Base-by-base conservation (phyloP, 169 alveolate genomes). In the Plasmodium chabaudi region DNA sequence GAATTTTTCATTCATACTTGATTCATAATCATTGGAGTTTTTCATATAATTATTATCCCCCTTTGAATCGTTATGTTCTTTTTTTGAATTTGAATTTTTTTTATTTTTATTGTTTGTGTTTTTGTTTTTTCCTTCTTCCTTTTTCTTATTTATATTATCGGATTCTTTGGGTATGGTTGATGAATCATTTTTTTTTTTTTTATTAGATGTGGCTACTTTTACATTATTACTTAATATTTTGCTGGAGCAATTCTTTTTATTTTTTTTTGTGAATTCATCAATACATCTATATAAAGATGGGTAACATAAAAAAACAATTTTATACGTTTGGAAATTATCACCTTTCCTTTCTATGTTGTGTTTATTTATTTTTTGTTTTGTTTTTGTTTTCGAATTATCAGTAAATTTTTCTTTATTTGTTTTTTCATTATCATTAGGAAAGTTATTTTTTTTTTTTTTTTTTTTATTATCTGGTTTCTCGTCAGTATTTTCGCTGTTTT, bases 151-250 rank as follows among this genome's bases (percentile, higher is more conserved):
- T 39, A 7, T 53, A 44, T 77, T 69, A 47, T 47, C 19, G 25
- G 15, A 19, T 42, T 25, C 46, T 7, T 7, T 42, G 9, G 19
- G 34, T 39, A 55, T 10, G 6, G 12, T 49, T 53, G 67, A 55
- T 19, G 21, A 12, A 15, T 39, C 46, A 44, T n/a, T 82, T 25
- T 5, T 68, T 59, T 55, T 82, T 27, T 82, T 82, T 70, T 65
- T 65, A 57, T 82, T 82, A 1, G 71, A 12, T n/a, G 90, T 44
- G 39, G 63, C 90, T 61, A 82, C 68, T 70, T 82, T 82, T 15
- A 82, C 90, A 71, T 82, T 82, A 65, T 82, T 82, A 49, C 67
- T 82, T 59, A 82, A 47, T 55, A 82, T 67, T 82, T 82, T 82
- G 61, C 71, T 55, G 21, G 90, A 82, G 44, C 90, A 82, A 64